Evolutionary conservation across 169 alveolate genomes (phyloP).

Genomic region (Toxoplasma gondii): DNA sequence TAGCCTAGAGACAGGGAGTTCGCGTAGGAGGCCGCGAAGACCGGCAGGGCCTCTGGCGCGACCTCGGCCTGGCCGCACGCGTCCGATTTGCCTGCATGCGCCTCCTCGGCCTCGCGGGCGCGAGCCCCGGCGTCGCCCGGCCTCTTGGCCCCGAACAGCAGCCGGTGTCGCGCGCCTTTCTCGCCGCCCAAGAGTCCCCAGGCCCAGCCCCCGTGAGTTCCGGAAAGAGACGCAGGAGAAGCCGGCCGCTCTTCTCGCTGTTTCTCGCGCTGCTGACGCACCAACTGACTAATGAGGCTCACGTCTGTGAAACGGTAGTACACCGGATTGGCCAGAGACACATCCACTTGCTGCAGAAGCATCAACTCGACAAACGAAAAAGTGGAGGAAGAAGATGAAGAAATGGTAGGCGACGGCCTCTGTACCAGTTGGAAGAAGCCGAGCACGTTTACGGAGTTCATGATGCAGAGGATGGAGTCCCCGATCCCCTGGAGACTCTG

Average conservation of each 20-base stretch:
- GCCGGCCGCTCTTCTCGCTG: neutral
- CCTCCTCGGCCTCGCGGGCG: neutral
- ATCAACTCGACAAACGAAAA: neutral
- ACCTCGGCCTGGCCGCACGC: neutral
- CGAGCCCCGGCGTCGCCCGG: neutral
- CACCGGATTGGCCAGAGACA: slow-evolving; percentile 15
- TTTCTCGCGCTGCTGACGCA: slow-evolving; percentile 20
- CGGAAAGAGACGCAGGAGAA: neutral
- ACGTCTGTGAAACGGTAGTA: slow-evolving; percentile 35
- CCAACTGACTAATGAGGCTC: neutral
- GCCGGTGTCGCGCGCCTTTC: neutral
- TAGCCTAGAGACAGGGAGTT: neutral
- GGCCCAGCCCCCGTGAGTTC: neutral
- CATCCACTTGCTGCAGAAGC: slow-evolving; percentile 33
- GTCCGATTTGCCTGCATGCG: neutral
- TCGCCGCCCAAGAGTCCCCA: neutral
- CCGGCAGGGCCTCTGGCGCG: neutral
- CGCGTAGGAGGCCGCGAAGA: slow-evolving; percentile 16
- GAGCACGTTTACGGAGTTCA: neutral
- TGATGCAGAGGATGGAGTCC: slow-evolving; percentile 4
- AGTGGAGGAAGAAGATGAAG: neutral
- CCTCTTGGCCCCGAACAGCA: neutral
- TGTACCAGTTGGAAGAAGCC: neutral
- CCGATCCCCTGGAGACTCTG: neutral
- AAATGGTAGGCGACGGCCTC: neutral